Base-by-base conservation (phyloP, 2,329 filamentous ascomycete species). In the Aureobasidium leucospermi region DNA sequence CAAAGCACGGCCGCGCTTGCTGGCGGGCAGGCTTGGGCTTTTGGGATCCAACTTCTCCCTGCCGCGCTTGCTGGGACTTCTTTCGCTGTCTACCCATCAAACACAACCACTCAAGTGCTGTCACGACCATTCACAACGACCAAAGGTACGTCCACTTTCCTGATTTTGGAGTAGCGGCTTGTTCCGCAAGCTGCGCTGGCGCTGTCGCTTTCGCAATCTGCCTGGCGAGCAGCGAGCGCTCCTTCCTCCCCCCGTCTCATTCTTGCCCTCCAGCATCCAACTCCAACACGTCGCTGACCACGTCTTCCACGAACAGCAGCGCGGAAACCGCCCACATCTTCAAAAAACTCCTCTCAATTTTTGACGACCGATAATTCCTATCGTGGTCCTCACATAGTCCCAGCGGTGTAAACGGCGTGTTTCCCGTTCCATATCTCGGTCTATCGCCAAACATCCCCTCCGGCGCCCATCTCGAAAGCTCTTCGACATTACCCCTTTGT, bases 201-300 rank as follows among this genome's bases (percentile, higher is more conserved):
- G 28, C 19, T 38, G 52, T 34, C 19, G 29, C 42, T 46, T 41
- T 42, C 39, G 38, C 39, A 36, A 23, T 32, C 51, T 45, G 36
- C 28, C 51, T 28, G 31, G 23, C 23, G 23, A 23, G 23, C 23
- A 34, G 39, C 39, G 29, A 55, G 38, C 36, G 47, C 47, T 49
- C 47, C 47, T 52, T 52, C 48, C 48, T 52, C 10, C 15, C 48
- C 31, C 42, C 42, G 15, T 58, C 43, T 48, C 34, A 47, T 36
- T n/a, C 32, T 48, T 31, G 23, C 23, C 16, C 45, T 32, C 39
- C 52, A 11, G 16, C 28, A 5, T 31, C n/a, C n/a, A 2, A 16
- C 28, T n/a, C 48, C 48, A 41, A 52, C 48, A 52, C 36, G 16
- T 41, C 32, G 43, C 55, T 58, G 55, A 58, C 55, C 38, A 48